A percentile compares a stretch with the other conserved stretches of the same genome.
Conservation (phyloP, 2,329 filamentous ascomycete species). For the Aphanoascus verrucosus region DNA sequence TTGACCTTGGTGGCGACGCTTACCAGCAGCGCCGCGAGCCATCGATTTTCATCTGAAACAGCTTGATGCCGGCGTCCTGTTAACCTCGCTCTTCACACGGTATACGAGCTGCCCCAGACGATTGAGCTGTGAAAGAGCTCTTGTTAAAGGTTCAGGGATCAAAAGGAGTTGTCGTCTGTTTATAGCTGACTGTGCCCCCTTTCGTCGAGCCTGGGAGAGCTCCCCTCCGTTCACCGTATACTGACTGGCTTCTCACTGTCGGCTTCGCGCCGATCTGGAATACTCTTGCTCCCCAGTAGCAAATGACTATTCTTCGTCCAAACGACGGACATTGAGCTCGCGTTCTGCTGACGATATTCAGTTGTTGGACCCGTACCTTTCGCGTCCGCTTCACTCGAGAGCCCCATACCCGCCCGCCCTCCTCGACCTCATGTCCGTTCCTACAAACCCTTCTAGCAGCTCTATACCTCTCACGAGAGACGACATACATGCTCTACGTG, state of each 20-base stretch:
- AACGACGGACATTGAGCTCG: slow-evolving; percentile 28
- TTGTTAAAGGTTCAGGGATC: no score
- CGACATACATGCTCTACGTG: not conserved
- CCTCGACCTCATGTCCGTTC: slow-evolving; percentile 4
- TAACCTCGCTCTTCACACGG: not conserved
- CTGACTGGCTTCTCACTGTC: not conserved
- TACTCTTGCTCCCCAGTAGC: slow-evolving; percentile 18
- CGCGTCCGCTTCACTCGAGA: not conserved
- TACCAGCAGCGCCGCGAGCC: not conserved
- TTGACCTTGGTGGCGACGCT: slow-evolving; percentile 1
- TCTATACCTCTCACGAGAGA: not conserved
- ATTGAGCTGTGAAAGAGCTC: no score
- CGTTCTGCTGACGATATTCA: slow-evolving; percentile 18
- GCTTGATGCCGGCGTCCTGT: not conserved
- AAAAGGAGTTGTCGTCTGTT: no score
- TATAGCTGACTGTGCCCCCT: no score
- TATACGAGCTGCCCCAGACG: no score
- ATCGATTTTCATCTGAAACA: slow-evolving; percentile 3
- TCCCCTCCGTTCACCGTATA: not conserved
- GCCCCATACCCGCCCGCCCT: not conserved
- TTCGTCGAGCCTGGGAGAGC: not conserved
- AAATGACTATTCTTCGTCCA: slow-evolving; percentile 26
- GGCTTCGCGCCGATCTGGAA: not conserved
- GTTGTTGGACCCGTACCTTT: not conserved
- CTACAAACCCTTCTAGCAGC: not conserved